Evolutionary conservation across 768 basidiomycete genomes (phyloP).

Genomic region (Polyporus arcularius): DNA sequence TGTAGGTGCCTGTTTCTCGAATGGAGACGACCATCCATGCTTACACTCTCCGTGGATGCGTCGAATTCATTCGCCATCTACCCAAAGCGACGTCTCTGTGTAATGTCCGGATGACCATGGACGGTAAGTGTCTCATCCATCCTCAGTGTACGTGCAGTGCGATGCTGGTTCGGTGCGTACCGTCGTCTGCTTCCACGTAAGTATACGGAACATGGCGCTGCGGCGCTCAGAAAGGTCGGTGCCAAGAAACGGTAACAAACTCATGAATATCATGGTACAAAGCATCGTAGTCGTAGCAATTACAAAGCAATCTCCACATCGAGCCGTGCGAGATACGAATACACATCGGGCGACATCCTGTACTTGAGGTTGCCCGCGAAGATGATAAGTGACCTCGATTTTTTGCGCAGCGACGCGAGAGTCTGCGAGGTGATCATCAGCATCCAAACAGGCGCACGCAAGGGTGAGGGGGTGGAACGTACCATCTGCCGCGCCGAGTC

Average conservation of each 20-base stretch:
- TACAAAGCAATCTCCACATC: conserved; percentile 85
- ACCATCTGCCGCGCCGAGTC: conserved; percentile 82
- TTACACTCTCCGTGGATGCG: conserved; percentile 18
- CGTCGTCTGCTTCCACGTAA: no score
- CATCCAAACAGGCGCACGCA: conserved; percentile 13
- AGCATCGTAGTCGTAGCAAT: conserved; percentile 13
- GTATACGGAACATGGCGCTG: no score
- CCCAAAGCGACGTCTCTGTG: not conserved
- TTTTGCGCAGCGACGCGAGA: conserved; percentile 66
- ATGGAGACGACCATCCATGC: conserved; percentile 18
- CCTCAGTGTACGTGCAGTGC: not conserved
- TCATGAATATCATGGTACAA: conserved; percentile 3
- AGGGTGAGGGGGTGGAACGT: conserved; percentile 28
- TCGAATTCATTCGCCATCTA: not conserved
- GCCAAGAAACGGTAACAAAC: not conserved
- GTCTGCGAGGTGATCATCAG: conserved; percentile 44
- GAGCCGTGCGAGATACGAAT: conserved; percentile 81
- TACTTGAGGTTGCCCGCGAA: conserved; percentile 89
- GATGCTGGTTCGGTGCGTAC: no score
- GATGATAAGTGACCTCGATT: conserved; percentile 83
- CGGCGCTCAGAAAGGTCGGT: no score
- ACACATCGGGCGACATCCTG: conserved; percentile 87
- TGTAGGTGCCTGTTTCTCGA: conserved; percentile 19
- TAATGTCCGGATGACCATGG: not conserved
- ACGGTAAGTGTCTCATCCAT: not conserved